These are phyloP conservation scores for Saccharomyces paradoxus DNA, from an alignment of 805 yeast species.

Conservation along the genomic window DNA sequence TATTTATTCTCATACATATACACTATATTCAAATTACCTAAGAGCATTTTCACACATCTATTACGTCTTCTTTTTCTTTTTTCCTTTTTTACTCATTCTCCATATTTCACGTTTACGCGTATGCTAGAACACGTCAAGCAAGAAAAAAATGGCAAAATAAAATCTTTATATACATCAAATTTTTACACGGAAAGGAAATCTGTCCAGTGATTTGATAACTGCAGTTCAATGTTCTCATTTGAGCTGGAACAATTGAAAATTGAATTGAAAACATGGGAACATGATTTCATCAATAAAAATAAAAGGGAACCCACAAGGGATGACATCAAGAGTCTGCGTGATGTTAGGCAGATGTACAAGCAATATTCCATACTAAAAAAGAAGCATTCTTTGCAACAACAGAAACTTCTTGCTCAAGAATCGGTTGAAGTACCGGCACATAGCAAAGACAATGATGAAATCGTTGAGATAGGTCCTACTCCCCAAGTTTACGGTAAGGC, in stretches of 20 bases:
- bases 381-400: slow-evolving; percentile 1
- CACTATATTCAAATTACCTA: neutral
- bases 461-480: slow-evolving; percentile 65
- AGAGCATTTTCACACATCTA: neutral
- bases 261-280: slow-evolving; percentile 51
- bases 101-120: neutral
- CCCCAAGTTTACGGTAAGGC: slow-evolving; percentile 79
- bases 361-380: slow-evolving; percentile 27
- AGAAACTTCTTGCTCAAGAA: slow-evolving; percentile 1
- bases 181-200: neutral
- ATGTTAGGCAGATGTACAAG: slow-evolving; percentile 31
- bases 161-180: neutral
- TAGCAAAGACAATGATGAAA: neutral
- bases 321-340: slow-evolving; percentile 38
- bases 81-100: neutral
- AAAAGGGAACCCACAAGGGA: slow-evolving; percentile 40
- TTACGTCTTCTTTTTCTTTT: neutral
- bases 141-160: neutral
- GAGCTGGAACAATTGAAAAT: slow-evolving; percentile 28
- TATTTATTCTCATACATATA: neutral
- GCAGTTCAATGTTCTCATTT: slow-evolving; percentile 1
- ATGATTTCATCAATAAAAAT: slow-evolving; percentile 31
- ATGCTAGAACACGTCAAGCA: neutral
- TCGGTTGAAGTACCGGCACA: slow-evolving; percentile 3
- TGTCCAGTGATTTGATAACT: neutral